Base-by-base conservation (phyloP, 768 basidiomycete genomes). In the Hebeloma cylindrosporum region DNA sequence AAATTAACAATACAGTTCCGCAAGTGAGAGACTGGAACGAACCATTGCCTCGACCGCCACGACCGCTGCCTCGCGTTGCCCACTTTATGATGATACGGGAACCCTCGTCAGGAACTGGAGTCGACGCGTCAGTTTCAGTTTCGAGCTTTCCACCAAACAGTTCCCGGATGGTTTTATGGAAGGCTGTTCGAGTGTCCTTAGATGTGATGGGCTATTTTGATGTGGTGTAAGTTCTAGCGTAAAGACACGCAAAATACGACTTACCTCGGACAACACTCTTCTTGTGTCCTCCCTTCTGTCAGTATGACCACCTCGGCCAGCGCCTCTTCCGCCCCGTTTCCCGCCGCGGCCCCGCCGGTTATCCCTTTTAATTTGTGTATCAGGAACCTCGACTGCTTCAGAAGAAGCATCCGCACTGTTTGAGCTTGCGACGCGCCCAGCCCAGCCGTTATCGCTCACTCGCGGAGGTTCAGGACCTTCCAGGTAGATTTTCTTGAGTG, bases 91-190 rank as follows among this genome's bases (percentile, higher is more conserved):
- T 73, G 51, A 96, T 84, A 25, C 82, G 73, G 25, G 82, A 80
- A n/a, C 88, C 88, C 35, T 82, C 82, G 22, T 83, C 87, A 9
- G 69, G 63, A 10, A 65, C 60, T 28, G 73, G 64, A 28, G 71
- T 60, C 30, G 72, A 70, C 14, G 68, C 65, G 51, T 88, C 85
- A 1, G 89, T 87, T 60, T 91, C 86, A 21, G 82, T 89, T 41
- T 94, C 88, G 40, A 98, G 75, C 56, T 88, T 88, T 21, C 92
- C 91, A 3, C 62, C 70, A 63, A 98, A 97, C 13, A 89, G 62
- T 52, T 85, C 80, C 46, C 96, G 80, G 37, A 99, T 72, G 10
- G 73, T 67, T 63, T 88, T 75, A 62, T 99, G 96, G 48, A 97
- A 75, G 2, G 79, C 79, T 2, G 90, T 91, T 20, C 96, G 80